Base-by-base conservation (phyloP, 2,329 filamentous ascomycete genomes). In the Hypoxylon sp. region DNA sequence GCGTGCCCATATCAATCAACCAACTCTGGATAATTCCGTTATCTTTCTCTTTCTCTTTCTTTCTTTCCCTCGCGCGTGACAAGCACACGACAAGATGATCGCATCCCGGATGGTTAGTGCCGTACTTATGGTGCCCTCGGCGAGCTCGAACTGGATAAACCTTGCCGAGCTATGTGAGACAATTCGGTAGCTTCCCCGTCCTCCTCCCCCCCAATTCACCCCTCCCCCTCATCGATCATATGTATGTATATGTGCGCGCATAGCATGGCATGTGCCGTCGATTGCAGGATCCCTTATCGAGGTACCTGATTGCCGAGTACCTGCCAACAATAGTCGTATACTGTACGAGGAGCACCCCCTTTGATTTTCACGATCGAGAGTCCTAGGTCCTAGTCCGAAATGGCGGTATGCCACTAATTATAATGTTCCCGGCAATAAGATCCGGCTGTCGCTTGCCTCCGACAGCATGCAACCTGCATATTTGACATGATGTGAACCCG, bases 371-470 rank as follows among this genome's bases (percentile, higher is more conserved):
- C 35, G 26, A 35, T 15, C 38, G 13, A 31, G 34, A 27, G 16
- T 36, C 17, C 34, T 7, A 29, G 37, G 13, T 41, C 43, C 20
- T 12, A 25, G n/a, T 25, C 9, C 38, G 37, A 58, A 55, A 55
- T 55, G 30, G 55, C 55, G 55, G 55, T 58, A 58, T 55, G 23
- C 36, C n/a, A 40, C 21, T 15, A 19, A 40, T 2, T n/a, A 34
- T 15, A 23, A 29, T n/a, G 29, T 25, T 32, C 34, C 45, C 40
- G 45, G 46, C 19, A 47, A 36, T 35, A 23, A 29, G 16, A 30
- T 21, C 54, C 50, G 42, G 38, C 11, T 41, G 40, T 51, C 40
- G 41, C 41, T 54, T 20, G 19, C 23, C 35, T 43, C 41, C 46
- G 41, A 41, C 34, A 25, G 17, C 41, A 27, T n/a, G n/a, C n/a